Evolutionary conservation across 78 protist species (phyloP).

Genomic region (Dictyostelium purpureum): DNA sequence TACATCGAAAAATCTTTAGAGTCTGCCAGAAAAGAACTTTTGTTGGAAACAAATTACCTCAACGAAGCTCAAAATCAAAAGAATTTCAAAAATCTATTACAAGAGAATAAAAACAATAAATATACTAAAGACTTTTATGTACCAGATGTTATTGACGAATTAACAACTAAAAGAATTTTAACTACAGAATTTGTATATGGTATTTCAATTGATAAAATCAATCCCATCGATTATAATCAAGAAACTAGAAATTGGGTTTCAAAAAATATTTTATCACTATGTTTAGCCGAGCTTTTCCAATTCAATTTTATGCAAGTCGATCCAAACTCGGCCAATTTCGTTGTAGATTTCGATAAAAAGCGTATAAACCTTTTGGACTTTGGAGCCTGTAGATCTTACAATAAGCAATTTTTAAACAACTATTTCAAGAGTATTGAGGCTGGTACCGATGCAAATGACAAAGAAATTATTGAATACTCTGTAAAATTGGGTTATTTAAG

Average conservation of each 20-base stretch:
- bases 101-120: not conserved
- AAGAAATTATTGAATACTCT: conserved; percentile 75
- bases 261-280: conserved; percentile 63
- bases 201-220: conserved; percentile 77
- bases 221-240: not conserved
- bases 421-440: conserved; percentile 89
- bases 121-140: conserved; percentile 41
- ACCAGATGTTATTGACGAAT: conserved; percentile 14
- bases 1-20: conserved; percentile 85
- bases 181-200: conserved; percentile 82
- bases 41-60: conserved; percentile 88
- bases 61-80: conserved; percentile 81
- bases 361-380: conserved; percentile 89
- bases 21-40: conserved; percentile 78
- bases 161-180: conserved; percentile 68
- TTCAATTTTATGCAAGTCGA: conserved; percentile 93
- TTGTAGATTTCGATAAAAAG: conserved; percentile 79
- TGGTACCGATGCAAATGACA: conserved; percentile 54
- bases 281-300: conserved; percentile 85
- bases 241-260: conserved; percentile 62
- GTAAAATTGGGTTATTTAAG: conserved; percentile 88
- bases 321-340: conserved; percentile 93
- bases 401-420: conserved; percentile 50
- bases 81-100: conserved; percentile 12
- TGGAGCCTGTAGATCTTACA: conserved; percentile 89